phyloP scores from a whole-genome alignment of 164 flowering plant genomes.

The Tetrastigma voinierianum region DNA sequence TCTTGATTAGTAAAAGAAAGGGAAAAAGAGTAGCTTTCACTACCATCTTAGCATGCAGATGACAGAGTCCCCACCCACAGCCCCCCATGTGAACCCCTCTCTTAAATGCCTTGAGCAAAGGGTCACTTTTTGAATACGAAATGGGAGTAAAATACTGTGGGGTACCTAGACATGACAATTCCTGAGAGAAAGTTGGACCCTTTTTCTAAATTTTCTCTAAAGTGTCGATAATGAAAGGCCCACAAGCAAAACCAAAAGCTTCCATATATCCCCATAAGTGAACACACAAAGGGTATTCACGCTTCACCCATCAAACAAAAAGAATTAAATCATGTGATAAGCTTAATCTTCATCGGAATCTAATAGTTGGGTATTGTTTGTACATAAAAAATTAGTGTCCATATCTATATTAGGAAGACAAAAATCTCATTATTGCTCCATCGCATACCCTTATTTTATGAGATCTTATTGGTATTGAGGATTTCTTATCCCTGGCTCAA shows the following conservation, averaged over 20 bases:
- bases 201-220: slow-evolving; percentile 12
- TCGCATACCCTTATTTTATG: slow-evolving; percentile 6
- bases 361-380: too few relatives aligned
- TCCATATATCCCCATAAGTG: not conserved
- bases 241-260: slow-evolving; percentile 16
- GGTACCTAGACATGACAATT: slow-evolving; percentile 17
- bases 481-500: not conserved
- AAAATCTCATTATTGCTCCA: slow-evolving; percentile 7
- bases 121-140: slow-evolving; percentile 25
- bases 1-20: slow-evolving; percentile 19
- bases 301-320: not conserved
- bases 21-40: slow-evolving; percentile 21
- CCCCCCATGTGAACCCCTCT: slow-evolving; percentile 39
- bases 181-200: slow-evolving; percentile 9
- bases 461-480: slow-evolving; percentile 4
- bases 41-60: slow-evolving; percentile 10
- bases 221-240: slow-evolving; percentile 6
- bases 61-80: slow-evolving; percentile 15
- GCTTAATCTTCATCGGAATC: not conserved
- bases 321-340: not conserved
- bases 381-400: too few relatives aligned
- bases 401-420: slow-evolving; percentile 5
- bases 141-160: slow-evolving; percentile 22
- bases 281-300: not conserved
- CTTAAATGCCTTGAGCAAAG: slow-evolving; percentile 32